Percentiles rank a stretch among this genome's conserved stretches.
Conservation (phyloP, 495 filamentous ascomycete species). For the Collariella sp. region DNA sequence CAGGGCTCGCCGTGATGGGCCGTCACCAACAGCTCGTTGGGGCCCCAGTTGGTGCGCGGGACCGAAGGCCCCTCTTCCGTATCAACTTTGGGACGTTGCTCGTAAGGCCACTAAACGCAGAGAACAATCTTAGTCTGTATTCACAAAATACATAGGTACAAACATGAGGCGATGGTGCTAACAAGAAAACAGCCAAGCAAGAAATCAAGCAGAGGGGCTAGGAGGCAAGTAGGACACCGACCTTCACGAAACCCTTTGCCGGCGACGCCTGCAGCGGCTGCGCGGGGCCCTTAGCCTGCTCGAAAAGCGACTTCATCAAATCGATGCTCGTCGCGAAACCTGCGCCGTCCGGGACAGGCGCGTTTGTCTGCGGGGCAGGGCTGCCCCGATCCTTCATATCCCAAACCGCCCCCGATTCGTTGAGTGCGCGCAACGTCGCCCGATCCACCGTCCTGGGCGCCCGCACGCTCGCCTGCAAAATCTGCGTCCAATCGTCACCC, state of each 20-base stretch:
- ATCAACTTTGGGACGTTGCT: conserved; percentile 63
- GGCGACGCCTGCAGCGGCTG: conserved; percentile 34
- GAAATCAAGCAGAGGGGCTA: conserved; percentile 40
- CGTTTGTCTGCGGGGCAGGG: conserved; percentile 25
- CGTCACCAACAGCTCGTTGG: conserved; percentile 63
- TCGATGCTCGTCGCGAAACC: conserved; percentile 75
- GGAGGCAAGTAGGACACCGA: conserved; percentile 53
- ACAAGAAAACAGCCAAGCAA: conserved; percentile 23
- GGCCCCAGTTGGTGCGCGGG: conserved; percentile 69
- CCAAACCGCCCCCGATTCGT: conserved; percentile 35
- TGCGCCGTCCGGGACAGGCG: conserved; percentile 41
- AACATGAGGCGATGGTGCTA: conserved; percentile 24
- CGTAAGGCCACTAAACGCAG: conserved; percentile 70
- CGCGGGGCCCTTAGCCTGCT: conserved; percentile 44
- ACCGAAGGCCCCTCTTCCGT: conserved; percentile 49
- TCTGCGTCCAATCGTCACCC: conserved; percentile 75
- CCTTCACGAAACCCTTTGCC: conserved; percentile 40
- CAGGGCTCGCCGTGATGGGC: conserved; percentile 28
- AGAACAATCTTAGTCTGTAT: conserved; percentile 35
- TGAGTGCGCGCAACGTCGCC: conserved; percentile 40
- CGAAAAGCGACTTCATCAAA: conserved; percentile 85
- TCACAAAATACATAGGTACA: conserved; percentile 30
- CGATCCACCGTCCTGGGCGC: conserved; percentile 76
- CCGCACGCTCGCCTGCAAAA: conserved; percentile 84
- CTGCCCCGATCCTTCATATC: conserved; percentile 31